Conservation (phyloP, 257 asterid genomes). For the Solanum etuberosum region DNA sequence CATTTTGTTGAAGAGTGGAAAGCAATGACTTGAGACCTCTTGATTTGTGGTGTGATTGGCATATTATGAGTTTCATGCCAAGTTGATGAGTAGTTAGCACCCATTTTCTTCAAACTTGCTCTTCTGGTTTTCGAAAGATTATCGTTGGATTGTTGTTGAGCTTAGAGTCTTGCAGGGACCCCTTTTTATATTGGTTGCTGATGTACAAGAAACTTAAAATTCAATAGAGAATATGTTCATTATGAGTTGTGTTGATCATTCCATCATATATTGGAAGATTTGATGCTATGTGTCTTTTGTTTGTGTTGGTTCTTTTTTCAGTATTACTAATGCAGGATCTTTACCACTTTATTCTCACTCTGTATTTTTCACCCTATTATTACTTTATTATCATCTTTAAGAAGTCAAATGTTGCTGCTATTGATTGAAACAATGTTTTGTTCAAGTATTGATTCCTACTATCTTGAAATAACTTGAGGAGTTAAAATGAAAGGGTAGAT, state of each 20-base stretch:
- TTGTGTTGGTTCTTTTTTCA: neutral
- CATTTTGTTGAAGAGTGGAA: slow-evolving; percentile 47
- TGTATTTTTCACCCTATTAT: neutral
- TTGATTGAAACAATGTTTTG: neutral
- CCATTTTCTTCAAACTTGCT: slow-evolving; percentile 18
- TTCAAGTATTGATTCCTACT: neutral
- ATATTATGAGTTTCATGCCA: slow-evolving; percentile 5
- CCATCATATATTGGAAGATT: neutral
- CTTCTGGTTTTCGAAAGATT: neutral
- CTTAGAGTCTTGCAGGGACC: neutral
- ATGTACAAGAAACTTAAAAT: neutral
- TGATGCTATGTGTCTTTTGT: neutral
- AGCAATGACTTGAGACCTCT: slow-evolving; percentile 29
- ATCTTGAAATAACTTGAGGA: neutral
- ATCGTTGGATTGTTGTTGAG: neutral
- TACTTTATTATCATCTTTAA: neutral
- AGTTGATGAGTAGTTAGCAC: slow-evolving; percentile 14
- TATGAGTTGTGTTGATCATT: neutral
- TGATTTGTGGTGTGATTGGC: neutral
- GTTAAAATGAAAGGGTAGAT: neutral
- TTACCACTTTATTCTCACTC: neutral
- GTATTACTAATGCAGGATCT: neutral
- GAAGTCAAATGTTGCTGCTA: neutral
- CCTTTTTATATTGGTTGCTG: slow-evolving; percentile 13
- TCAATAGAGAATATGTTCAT: slow-evolving; percentile 25